Evolutionary conservation across 352 stramenopile species (phyloP).

Genomic region (Pythium volutum): DNA sequence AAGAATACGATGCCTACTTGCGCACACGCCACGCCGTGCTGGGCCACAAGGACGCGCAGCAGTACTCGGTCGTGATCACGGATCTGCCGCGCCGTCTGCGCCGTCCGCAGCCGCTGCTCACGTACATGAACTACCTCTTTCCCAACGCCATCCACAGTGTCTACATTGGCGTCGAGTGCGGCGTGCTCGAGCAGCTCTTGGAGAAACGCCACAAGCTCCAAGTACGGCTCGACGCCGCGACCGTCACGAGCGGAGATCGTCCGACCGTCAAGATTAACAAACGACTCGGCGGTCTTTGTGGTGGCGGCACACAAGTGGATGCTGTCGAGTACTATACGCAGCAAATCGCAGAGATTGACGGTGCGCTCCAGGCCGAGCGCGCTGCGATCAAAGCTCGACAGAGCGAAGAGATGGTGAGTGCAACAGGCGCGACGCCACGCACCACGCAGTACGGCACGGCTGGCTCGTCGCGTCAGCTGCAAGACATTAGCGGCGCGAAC

Average conservation of each 20-base stretch:
- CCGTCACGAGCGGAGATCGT: constrained; percentile 22
- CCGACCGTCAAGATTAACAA: constrained; percentile 37
- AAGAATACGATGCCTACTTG: constrained; percentile 61
- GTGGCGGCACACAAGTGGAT: constrained; percentile 45
- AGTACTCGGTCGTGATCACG: constrained; percentile 74
- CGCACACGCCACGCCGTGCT: constrained; percentile 66
- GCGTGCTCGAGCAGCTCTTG: constrained; percentile 51
- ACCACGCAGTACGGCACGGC: constrained; percentile 16
- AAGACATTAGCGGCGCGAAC: constrained; percentile 16
- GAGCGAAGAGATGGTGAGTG: constrained; percentile 34
- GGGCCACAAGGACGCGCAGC: constrained; percentile 47
- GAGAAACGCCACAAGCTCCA: constrained; percentile 47
- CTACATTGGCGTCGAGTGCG: constrained; percentile 72
- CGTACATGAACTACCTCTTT: constrained; percentile 72
- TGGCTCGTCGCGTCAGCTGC: neutral
- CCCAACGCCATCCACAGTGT: constrained; percentile 56
- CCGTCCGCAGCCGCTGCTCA: constrained; percentile 49
- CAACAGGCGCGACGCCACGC: neutral
- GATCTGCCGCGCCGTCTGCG: constrained; percentile 55
- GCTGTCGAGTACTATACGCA: constrained; percentile 57
- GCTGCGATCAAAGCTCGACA: constrained; percentile 50
- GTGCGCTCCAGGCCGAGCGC: constrained; percentile 42
- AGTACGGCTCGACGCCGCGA: constrained; percentile 42
- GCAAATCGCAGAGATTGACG: constrained; percentile 47
- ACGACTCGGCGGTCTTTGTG: constrained; percentile 48